Evolutionary conservation across 192 early-diverging fungal species (phyloP).

Genomic region (Gonapodya sp.): DNA sequence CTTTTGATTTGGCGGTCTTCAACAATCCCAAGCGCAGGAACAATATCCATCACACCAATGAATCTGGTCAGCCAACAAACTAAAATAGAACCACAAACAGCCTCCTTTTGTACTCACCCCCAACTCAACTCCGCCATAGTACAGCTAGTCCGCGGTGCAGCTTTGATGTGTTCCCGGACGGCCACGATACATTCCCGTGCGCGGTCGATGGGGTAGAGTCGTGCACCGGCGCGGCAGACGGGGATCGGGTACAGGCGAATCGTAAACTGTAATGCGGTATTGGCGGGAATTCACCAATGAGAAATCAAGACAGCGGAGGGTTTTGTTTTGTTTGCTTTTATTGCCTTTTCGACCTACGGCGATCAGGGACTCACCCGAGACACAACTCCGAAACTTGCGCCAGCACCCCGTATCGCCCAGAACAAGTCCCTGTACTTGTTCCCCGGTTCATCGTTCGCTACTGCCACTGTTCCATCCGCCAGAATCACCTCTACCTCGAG

Average conservation of each 20-base stretch:
- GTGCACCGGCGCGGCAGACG: background rate
- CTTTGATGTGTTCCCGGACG: background rate
- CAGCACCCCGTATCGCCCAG: conserved; percentile 8
- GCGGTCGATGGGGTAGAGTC: background rate
- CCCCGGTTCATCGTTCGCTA: background rate
- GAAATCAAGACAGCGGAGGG: background rate
- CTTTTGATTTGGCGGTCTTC: background rate
- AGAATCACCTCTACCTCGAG: background rate
- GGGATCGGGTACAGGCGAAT: background rate
- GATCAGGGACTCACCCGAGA: background rate
- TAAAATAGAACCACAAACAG: background rate
- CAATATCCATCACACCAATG: background rate
- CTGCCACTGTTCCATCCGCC: background rate
- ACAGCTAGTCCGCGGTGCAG: background rate
- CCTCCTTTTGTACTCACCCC: too few species aligned
- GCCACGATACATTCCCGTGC: background rate
- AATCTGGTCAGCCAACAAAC: background rate
- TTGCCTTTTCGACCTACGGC: too few species aligned
- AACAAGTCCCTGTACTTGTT: conserved; percentile 4
- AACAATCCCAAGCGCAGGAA: background rate
- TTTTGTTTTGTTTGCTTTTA: too few species aligned
- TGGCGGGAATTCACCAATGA: background rate
- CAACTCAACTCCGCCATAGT: conserved; percentile 1
- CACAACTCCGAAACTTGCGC: background rate
- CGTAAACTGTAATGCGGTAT: background rate